A percentile compares a stretch with the other conserved stretches of the same genome.
Evolutionary conservation across 129 eudicot species (phyloP).

Genomic region (Ambrosia artemisiifolia): DNA sequence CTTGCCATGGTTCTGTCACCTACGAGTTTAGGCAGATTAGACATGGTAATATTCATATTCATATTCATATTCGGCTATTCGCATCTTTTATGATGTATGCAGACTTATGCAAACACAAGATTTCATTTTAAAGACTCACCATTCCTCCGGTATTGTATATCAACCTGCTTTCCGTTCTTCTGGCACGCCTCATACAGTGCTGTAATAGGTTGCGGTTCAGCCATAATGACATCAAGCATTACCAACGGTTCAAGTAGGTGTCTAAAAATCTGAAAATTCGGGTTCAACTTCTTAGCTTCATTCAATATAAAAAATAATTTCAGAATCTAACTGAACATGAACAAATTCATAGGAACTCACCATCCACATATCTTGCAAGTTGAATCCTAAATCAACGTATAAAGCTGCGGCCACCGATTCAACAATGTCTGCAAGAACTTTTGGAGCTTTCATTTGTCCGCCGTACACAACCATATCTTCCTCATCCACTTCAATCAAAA

Average conservation of each 20-base stretch:
- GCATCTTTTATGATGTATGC: not conserved
- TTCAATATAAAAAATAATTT: not conserved
- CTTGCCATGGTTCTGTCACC: slow-evolving; percentile 49
- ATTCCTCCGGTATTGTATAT: slow-evolving; percentile 48
- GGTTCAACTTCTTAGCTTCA: not conserved
- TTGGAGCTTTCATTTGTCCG: no score
- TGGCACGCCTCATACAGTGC: slow-evolving; percentile 59
- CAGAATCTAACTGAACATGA: not conserved
- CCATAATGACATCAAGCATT: slow-evolving; percentile 42
- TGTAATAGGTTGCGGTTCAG: slow-evolving; percentile 73
- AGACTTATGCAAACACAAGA: not conserved
- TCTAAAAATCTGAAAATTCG: slow-evolving; percentile 35
- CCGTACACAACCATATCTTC: slow-evolving; percentile 30
- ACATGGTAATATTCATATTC: not conserved
- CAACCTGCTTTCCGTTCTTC: slow-evolving; percentile 40
- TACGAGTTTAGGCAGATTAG: not conserved
- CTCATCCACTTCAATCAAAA: slow-evolving; percentile 30
- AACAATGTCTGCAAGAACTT: no score
- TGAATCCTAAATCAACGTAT: slow-evolving; percentile 49
- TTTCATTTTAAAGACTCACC: slow-evolving; percentile 13
- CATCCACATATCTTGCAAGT: slow-evolving; percentile 47
- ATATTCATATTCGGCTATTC: not conserved
- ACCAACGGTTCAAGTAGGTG: slow-evolving; percentile 61
- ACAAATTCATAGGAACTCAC: slow-evolving; percentile 28
- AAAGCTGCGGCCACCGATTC: no score